A percentile compares a stretch with the other conserved stretches of the same genome.
phyloP scores from a whole-genome alignment of 2,329 filamentous ascomycete species.

The Fusarium begoniae region DNA sequence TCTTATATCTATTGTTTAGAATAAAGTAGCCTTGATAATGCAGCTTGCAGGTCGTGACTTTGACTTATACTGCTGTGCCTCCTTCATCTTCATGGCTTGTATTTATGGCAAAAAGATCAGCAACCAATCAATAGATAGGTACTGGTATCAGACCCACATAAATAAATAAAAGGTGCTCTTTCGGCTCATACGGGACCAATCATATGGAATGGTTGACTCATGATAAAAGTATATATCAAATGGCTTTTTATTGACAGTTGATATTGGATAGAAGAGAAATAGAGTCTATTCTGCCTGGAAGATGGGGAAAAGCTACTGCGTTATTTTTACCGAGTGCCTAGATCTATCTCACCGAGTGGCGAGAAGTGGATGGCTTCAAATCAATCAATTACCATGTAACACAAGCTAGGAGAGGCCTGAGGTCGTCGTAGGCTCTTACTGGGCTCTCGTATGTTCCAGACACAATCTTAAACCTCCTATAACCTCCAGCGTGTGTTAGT shows the following conservation, averaged over 20 bases:
- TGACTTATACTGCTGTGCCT: background rate
- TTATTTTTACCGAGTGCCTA: background rate
- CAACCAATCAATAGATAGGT: background rate
- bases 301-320: background rate
- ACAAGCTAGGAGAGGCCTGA: conserved; percentile 3
- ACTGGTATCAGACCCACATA: background rate
- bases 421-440: conserved; percentile 1
- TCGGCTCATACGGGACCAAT: background rate
- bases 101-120: background rate
- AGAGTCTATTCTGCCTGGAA: background rate
- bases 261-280: background rate
- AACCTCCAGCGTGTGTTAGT: conserved; percentile 14
- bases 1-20: background rate
- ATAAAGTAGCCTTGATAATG: background rate
- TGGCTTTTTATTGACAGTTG: background rate
- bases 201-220: background rate
- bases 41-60: background rate
- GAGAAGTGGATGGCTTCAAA: background rate
- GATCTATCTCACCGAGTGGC: background rate
- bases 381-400: conserved; percentile 1
- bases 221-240: background rate
- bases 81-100: background rate
- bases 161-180: background rate
- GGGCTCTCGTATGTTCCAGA: conserved; percentile 5
- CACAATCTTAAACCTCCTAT: conserved; percentile 3